Conservation (phyloP, 306 rosid genomes). For the Rosa lucieae region DNA sequence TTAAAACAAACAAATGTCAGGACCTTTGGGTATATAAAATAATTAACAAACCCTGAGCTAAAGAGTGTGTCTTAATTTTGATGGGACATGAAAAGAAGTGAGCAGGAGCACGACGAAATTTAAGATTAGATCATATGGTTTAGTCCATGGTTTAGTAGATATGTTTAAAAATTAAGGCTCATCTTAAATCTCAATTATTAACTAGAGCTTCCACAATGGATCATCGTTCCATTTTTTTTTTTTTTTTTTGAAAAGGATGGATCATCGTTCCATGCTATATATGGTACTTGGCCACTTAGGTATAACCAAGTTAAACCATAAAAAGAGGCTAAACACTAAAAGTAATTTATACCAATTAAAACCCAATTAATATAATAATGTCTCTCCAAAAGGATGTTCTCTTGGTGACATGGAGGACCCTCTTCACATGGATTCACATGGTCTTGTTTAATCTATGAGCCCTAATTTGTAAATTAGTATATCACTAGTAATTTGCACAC, state of each 20-base stretch:
- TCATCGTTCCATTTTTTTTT: not conserved
- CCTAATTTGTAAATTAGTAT: constrained; percentile 27
- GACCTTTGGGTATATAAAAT: not conserved
- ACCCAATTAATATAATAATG: not conserved
- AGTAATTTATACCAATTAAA: not conserved
- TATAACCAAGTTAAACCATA: not conserved
- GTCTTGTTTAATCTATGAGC: constrained; percentile 35
- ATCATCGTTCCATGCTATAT: not conserved
- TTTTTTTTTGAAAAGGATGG: not conserved
- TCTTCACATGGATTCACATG: constrained; percentile 66
- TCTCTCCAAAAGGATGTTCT: constrained; percentile 6
- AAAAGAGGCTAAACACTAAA: not conserved
- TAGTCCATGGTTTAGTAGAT: constrained; percentile 2
- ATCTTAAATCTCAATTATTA: not conserved
- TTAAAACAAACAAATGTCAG: not conserved
- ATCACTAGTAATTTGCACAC: constrained; percentile 24
- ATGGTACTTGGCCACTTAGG: not conserved
- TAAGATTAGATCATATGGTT: constrained; percentile 15
- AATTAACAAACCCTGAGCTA: not conserved
- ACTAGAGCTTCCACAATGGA: not conserved
- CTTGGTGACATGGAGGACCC: constrained; percentile 51
- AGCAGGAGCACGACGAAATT: not conserved
- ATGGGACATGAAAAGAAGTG: constrained; percentile 9
- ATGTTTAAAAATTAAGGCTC: not conserved
- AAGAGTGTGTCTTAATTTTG: not conserved